phyloP scores from a whole-genome alignment of 1,284 basidiomycete genomes.

The Erythrobasidium hasegawianum region DNA sequence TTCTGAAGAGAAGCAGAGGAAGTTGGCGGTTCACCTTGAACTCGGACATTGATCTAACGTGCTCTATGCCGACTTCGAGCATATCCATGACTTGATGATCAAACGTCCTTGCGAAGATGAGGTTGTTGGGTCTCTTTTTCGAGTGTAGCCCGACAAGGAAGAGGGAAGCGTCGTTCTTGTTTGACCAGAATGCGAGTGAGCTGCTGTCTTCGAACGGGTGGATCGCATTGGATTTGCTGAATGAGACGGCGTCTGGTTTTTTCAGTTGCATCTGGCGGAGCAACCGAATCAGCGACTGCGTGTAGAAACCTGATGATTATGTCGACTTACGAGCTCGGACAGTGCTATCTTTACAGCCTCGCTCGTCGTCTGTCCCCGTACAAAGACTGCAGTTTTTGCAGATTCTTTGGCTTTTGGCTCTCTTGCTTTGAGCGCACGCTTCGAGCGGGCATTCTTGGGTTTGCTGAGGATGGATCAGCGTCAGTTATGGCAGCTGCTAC shows the following conservation, averaged over 20 bases:
- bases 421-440: conserved; percentile 80
- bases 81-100: conserved; percentile 86
- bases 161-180: conserved; percentile 90
- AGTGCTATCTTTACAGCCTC: conserved; percentile 74
- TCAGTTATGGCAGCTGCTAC: no score
- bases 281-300: no score
- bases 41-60: conserved; percentile 69
- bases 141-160: conserved; percentile 87
- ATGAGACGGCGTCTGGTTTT: conserved; percentile 80
- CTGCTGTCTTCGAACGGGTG: conserved; percentile 80
- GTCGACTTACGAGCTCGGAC: conserved; percentile 71
- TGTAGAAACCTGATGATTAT: no score
- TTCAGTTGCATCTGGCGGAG: conserved; percentile 89
- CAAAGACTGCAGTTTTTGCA: conserved; percentile 77
- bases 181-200: conserved; percentile 85
- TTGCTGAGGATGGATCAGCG: conserved; percentile 72
- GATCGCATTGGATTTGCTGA: conserved; percentile 79
- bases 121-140: conserved; percentile 88
- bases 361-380: conserved; percentile 79
- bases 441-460: conserved; percentile 96
- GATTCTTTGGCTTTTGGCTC: conserved; percentile 88
- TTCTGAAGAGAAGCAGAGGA: neutral
- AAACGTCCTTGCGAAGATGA: conserved; percentile 84
- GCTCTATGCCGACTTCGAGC: conserved; percentile 86
- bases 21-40: conserved; percentile 65